Percentiles rank a stretch among this genome's conserved stretches.
Evolutionary conservation across 164 flowering plant genomes (phyloP).

Genomic region (Piper longum): DNA sequence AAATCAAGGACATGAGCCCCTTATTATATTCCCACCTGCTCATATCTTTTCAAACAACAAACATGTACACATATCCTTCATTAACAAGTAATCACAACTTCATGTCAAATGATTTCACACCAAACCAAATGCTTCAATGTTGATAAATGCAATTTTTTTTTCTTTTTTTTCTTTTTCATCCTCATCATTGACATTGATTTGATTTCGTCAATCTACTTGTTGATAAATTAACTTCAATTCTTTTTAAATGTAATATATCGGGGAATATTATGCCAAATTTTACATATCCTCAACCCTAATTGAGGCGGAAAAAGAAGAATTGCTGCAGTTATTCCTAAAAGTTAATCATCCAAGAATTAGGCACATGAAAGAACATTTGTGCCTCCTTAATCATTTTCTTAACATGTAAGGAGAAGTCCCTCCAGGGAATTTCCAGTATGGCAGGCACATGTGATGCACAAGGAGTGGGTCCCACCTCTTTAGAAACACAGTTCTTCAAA

Average conservation of each 20-base stretch:
- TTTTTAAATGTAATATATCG: no score
- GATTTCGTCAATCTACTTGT: no score
- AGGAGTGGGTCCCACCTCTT: background rate
- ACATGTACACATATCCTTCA: background rate
- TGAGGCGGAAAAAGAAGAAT: no score
- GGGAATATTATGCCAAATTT: no score
- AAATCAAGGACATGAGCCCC: no score
- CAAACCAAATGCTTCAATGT: background rate
- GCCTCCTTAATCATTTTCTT: background rate
- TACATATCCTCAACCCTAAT: no score
- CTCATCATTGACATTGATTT: no score
- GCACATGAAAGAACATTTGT: background rate
- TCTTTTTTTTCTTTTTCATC: no score
- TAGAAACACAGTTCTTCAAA: background rate
- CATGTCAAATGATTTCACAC: background rate
- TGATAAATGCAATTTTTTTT: background rate
- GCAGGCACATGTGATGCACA: slow-evolving; percentile 4
- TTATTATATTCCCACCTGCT: no score
- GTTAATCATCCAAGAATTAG: background rate
- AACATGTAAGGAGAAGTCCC: background rate
- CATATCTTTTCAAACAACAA: background rate
- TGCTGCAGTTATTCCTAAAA: background rate
- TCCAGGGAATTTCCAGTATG: background rate
- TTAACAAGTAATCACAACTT: background rate
- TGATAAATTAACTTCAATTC: no score